A percentile compares a stretch with the other conserved stretches of the same genome.
Conservation (phyloP, 208 protist species). For the Leptomonas seymouri region DNA sequence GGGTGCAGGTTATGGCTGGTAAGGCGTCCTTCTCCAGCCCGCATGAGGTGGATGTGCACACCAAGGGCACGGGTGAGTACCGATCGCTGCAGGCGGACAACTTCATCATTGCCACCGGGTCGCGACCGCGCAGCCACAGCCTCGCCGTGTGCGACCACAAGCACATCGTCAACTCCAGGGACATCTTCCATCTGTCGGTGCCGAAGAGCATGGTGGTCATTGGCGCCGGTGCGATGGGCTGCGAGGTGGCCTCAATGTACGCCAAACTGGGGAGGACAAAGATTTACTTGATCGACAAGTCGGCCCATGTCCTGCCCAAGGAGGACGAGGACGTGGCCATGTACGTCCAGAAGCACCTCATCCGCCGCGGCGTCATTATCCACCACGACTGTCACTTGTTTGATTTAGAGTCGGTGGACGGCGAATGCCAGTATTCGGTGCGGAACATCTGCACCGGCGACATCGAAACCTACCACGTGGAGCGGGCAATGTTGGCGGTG, state of each 20-base stretch:
- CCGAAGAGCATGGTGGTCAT: constrained; percentile 74
- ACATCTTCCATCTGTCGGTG: constrained; percentile 58
- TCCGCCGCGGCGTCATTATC: constrained; percentile 49
- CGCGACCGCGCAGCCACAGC: constrained; percentile 44
- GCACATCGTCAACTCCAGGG: constrained; percentile 49
- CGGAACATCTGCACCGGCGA: constrained; percentile 34
- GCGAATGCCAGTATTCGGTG: constrained; percentile 54
- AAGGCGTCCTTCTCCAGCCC: constrained; percentile 60
- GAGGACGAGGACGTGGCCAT: constrained; percentile 74
- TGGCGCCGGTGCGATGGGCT: constrained; percentile 64
- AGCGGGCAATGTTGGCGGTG: constrained; percentile 61
- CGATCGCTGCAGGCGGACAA: constrained; percentile 61
- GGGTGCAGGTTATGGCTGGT: constrained; percentile 61
- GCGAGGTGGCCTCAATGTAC: constrained; percentile 80
- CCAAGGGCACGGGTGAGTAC: constrained; percentile 49
- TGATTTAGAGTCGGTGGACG: constrained; percentile 44
- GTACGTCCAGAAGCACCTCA: constrained; percentile 50
- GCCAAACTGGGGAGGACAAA: constrained; percentile 65
- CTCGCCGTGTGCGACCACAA: constrained; percentile 43
- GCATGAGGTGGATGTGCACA: constrained; percentile 63
- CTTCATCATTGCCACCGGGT: constrained; percentile 78
- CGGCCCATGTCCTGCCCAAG: constrained; percentile 49
- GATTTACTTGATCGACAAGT: constrained; percentile 62
- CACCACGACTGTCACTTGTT: constrained; percentile 61
- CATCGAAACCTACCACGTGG: constrained; percentile 54